Evolutionary conservation across 345 rosid species (phyloP).

Genomic region (Salix viminalis): DNA sequence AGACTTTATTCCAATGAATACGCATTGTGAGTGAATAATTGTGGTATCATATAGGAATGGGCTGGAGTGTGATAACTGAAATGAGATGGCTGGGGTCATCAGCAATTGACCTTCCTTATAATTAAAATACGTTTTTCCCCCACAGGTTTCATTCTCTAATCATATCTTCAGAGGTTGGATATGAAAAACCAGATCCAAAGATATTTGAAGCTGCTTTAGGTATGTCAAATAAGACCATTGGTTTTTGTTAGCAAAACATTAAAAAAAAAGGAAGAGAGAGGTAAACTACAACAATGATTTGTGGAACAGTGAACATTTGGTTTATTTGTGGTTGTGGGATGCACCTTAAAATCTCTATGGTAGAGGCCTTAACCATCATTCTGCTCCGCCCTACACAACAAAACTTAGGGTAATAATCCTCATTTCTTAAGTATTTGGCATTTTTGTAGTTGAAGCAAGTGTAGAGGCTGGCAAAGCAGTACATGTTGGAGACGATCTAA

Average conservation of each 20-base stretch:
- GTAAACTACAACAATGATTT: neutral
- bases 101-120: neutral
- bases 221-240: constrained; percentile 15
- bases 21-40: neutral
- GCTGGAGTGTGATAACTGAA: neutral
- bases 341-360: neutral
- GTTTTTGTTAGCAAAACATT: neutral
- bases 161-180: constrained; percentile 80
- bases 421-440: neutral
- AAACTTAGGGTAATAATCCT: neutral
- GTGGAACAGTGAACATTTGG: neutral
- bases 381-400: neutral
- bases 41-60: neutral
- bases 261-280: neutral
- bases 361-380: neutral
- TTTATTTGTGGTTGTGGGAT: neutral
- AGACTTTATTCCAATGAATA: neutral
- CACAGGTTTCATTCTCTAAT: constrained; percentile 76
- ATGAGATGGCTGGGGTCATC: neutral
- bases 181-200: constrained; percentile 71
- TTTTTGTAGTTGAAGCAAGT: constrained; percentile 48
- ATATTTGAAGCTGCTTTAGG: constrained; percentile 78
- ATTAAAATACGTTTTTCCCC: neutral
- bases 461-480: constrained; percentile 54
- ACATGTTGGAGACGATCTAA: constrained; percentile 74